Percentiles rank a stretch among this genome's conserved stretches.
Conservation (phyloP, 2,329 filamentous ascomycete species). For the Claviceps monticola region DNA sequence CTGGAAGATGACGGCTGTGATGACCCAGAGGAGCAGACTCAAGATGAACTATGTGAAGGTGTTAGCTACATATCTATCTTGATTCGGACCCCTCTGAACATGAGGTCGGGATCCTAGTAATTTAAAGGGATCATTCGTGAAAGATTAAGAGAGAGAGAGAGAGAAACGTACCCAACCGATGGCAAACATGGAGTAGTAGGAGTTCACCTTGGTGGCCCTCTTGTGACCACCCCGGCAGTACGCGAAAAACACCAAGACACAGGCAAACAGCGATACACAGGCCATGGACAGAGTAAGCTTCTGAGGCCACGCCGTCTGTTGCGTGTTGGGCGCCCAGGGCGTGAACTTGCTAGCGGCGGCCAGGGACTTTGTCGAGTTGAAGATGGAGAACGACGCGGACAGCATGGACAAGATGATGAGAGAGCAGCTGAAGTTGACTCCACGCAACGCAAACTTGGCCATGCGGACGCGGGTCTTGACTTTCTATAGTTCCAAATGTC, state of each 20-base stretch:
- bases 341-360: conserved; percentile 67
- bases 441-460: conserved; percentile 88
- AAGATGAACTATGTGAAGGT: conserved; percentile 52
- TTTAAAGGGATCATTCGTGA: too few species aligned
- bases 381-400: conserved; percentile 76
- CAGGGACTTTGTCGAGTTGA: conserved; percentile 70
- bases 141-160: not conserved
- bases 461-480: conserved; percentile 82
- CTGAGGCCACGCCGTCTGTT: conserved; percentile 63
- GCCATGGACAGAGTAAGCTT: conserved; percentile 68
- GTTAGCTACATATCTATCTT: too few species aligned
- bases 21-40: conserved; percentile 82
- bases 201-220: conserved; percentile 79
- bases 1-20: conserved; percentile 75
- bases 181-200: conserved; percentile 92
- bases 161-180: conserved; percentile 51
- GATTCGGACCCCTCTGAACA: too few species aligned
- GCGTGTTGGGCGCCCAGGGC: conserved; percentile 68
- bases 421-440: conserved; percentile 93
- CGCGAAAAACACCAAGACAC: conserved; percentile 64
- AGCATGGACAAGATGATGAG: conserved; percentile 89
- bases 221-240: conserved; percentile 83
- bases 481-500: conserved; percentile 43
- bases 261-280: conserved; percentile 67
- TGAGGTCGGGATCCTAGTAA: not conserved